A percentile compares a stretch with the other conserved stretches of the same genome.
Evolutionary conservation across 257 asterid genomes (phyloP).

Genomic region (Perilla frutescens): DNA sequence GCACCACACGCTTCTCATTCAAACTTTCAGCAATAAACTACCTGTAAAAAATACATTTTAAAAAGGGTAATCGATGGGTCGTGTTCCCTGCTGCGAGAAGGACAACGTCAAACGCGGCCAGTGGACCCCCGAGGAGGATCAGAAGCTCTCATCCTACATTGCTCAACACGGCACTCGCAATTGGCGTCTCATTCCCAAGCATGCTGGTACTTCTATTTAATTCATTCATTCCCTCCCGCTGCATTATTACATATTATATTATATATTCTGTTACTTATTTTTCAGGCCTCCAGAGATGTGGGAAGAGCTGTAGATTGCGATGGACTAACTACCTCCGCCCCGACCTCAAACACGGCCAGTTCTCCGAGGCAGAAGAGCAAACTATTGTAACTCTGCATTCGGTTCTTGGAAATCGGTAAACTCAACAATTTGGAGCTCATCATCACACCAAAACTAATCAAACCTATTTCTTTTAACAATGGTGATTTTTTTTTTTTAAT

Average conservation of each 20-base stretch:
- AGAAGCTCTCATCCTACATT: conserved; percentile 90
- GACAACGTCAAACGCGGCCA: conserved; percentile 90
- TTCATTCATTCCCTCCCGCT: neutral
- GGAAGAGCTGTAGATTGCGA: conserved; percentile 89
- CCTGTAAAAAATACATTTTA: neutral
- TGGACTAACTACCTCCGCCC: conserved; percentile 99
- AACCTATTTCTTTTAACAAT: too few relatives aligned
- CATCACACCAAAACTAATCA: too few relatives aligned
- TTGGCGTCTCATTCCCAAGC: conserved; percentile 98
- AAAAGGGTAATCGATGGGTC: conserved; percentile 52
- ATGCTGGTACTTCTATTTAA: conserved; percentile 58
- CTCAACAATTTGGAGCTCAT: too few relatives aligned
- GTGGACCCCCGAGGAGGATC: conserved; percentile 98
- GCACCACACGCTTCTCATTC: neutral
- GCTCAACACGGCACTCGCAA: conserved; percentile 93
- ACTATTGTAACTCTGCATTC: conserved; percentile 91
- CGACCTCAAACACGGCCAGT: conserved; percentile 95
- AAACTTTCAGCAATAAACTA: neutral
- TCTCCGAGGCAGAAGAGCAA: conserved; percentile 86
- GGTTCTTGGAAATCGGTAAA: conserved; percentile 89
- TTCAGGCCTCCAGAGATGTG: conserved; percentile 87
- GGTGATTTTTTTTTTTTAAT: neutral
- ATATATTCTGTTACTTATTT: neutral
- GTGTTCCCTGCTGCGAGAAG: conserved; percentile 94
- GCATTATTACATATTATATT: too few relatives aligned